Evolutionary conservation across 2,329 filamentous ascomycete species (phyloP), one percentile per base, ranked within the genome.

Genomic region (Phaeosphaeria sp.): DNA sequence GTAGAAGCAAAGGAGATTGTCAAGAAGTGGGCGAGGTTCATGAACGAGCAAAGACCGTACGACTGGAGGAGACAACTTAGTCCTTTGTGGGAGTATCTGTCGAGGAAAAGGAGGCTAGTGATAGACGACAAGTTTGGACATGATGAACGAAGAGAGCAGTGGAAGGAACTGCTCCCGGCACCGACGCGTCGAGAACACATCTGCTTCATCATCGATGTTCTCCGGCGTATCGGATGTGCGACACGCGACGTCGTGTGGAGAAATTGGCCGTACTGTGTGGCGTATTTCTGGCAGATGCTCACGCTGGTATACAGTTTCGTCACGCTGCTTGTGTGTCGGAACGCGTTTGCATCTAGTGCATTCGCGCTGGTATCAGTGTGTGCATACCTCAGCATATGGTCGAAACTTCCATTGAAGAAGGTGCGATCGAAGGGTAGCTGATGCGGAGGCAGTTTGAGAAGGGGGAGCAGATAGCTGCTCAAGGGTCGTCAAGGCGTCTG

Each of bases 21-120:
- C 3, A n/a, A 60, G 42, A 57, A 54, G 25, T 67, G 63, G 63
- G 55, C 45, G 9, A 9, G 13, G 3, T 67, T 67, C 21, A 55
- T 65, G 53, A 33, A 46, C 2, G n/a, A 22, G 6, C 43, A 57
- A 21, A 47, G 50, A 30, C 64, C 64, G 15, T 65, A 67, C 45
- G 22, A 46, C n/a, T 59, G 45, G 36, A 33, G 36, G 1, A 36
- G 56, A 7, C 21, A 49, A 18, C 22, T 67, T 4, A 61, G 18
- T 13, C 43, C 51, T 4, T 6, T 61, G 9, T 67, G 64, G 64
- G 30, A 8, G 8, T 45, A 57, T 33, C 17, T 59, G 13, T 53
- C 49, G 20, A 21, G 24, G 9, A 9, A 36, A 13, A 15, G 36
- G 5, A 18, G 30, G 15, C 5, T 36, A 21, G 21, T n/a, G 21